Evolutionary conservation across 2,329 filamentous ascomycete species (phyloP), one percentile per base, ranked within the genome.

Genomic region (Aureobasidium mangrovei): DNA sequence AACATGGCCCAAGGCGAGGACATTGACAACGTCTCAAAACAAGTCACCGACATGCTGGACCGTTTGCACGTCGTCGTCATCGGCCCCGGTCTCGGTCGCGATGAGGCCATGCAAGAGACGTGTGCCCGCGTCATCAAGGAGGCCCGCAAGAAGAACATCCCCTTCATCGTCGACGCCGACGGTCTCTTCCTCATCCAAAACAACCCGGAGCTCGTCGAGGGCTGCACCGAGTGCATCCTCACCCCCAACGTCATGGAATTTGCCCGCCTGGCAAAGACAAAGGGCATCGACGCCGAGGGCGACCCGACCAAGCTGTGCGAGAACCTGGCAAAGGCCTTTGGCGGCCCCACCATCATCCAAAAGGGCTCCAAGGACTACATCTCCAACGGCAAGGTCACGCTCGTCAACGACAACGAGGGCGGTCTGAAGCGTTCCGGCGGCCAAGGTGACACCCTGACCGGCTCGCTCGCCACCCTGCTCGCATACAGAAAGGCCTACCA

Each of bases 181-280:
- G 91, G 88, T 0, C 73, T 98, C 28, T 81, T 82, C 58, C 72
- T 97, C 1, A 85, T 94, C 9, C 84, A 88, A 63, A 83, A 80
- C 31, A 74, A 84, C 47, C 91, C 90, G 0, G 83, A 83, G 33
- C 73, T 97, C 0, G 81, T 98, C 1, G 78, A 81, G 26, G 91
- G 90, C 0, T 97, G 91, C 72, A 78, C 77, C 44, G 81, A 88
- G 57, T 94, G 88, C 51, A 88, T 98, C 52, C 73, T 98, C 55
- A 98, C 93, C 40, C 93, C 93, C 1, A 98, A 98, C 60, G 86
- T 96, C 0, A 89, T 95, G 4, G 93, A 98, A 69, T 97, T 97
- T 66, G 83, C 80, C 1, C 77, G 91, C 9, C 70, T 98, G 40
- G 91, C 89, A 56, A 85, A 89, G 68, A 78, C 82, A 2, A 76